These are phyloP conservation scores for Gynandropsis gynandra DNA, from an alignment of 345 rosid species.

Conservation along the genomic window DNA sequence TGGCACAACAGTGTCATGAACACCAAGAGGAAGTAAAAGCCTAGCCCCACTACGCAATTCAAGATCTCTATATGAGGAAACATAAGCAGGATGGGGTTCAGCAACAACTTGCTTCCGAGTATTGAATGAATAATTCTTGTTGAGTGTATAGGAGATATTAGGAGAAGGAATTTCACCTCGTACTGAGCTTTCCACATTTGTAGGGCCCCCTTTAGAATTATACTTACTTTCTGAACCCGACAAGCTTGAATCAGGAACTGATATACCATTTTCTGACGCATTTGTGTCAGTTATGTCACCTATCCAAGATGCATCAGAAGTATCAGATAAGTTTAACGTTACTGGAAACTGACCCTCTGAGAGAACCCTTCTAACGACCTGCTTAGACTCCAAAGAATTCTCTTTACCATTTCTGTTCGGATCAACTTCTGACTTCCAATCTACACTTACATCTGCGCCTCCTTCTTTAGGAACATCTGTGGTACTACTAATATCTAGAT, in stretches of 20 bases:
- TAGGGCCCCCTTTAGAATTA: slow-evolving; percentile 22
- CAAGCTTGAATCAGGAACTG: slow-evolving; percentile 24
- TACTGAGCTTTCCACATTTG: slow-evolving; percentile 20
- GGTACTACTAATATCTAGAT: slow-evolving; percentile 22
- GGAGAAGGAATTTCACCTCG: slow-evolving; percentile 40
- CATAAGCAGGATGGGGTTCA: slow-evolving; percentile 57
- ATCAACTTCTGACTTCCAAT: slow-evolving; percentile 30
- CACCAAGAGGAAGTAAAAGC: slow-evolving; percentile 64
- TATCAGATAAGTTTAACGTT: slow-evolving; percentile 53
- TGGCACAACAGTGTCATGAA: slow-evolving; percentile 60
- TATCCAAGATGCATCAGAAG: slow-evolving; percentile 75
- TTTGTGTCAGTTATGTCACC: slow-evolving; percentile 41
- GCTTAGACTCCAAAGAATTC: slow-evolving; percentile 37
- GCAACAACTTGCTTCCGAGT: slow-evolving; percentile 43
- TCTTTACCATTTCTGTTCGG: slow-evolving; percentile 30
- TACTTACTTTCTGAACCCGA: slow-evolving; percentile 21
- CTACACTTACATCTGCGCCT: slow-evolving; percentile 28
- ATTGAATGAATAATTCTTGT: slow-evolving; percentile 31
- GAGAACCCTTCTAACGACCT: slow-evolving; percentile 30
- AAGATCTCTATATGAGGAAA: slow-evolving; percentile 54
- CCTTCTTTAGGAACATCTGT: slow-evolving; percentile 26
- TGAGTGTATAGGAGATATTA: slow-evolving; percentile 40
- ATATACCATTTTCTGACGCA: slow-evolving; percentile 28
- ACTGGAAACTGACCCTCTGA: slow-evolving; percentile 49
- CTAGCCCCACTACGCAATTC: slow-evolving; percentile 71